Conservation (phyloP, 2,329 filamentous ascomycete species). For the Xenoacremonium recifei region DNA sequence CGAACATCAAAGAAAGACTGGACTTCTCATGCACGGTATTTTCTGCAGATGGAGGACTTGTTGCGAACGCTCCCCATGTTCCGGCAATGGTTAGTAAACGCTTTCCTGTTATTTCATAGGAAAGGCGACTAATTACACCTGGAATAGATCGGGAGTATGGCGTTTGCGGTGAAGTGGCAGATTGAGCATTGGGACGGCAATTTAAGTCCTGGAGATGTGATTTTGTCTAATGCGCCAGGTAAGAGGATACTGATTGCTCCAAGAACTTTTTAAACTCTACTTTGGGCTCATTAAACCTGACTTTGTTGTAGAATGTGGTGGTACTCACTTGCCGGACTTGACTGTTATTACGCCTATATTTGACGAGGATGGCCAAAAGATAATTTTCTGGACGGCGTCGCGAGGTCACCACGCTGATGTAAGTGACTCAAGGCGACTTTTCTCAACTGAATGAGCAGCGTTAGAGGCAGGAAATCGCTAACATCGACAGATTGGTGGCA, state of each 20-base stretch:
- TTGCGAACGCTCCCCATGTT: slow-evolving; percentile 75
- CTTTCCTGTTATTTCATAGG: too few species aligned
- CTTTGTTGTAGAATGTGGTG: slow-evolving; percentile 67
- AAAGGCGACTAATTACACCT: too few species aligned
- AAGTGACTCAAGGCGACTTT: too few species aligned
- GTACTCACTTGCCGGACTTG: slow-evolving; percentile 78
- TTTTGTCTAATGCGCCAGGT: slow-evolving; percentile 73
- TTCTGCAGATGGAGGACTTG: slow-evolving; percentile 69
- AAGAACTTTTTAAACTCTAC: too few species aligned
- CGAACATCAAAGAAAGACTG: slow-evolving; percentile 76
- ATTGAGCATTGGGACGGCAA: slow-evolving; percentile 75
- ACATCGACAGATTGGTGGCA: slow-evolving; percentile 69
- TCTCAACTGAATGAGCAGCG: too few species aligned
- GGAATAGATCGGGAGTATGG: slow-evolving; percentile 80
- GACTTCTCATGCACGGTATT: slow-evolving; percentile 81
- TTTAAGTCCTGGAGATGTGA: slow-evolving; percentile 72
- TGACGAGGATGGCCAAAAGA: slow-evolving; percentile 58
- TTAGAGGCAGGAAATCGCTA: too few species aligned
- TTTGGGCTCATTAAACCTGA: too few species aligned
- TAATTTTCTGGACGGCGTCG: slow-evolving; percentile 77
- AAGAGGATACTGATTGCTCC: too few species aligned
- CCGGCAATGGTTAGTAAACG: slow-evolving; percentile 35
- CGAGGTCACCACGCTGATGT: slow-evolving; percentile 75
- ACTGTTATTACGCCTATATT: slow-evolving; percentile 78
- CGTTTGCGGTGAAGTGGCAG: slow-evolving; percentile 73